These are phyloP conservation scores for Podospora fimiseda DNA, from an alignment of 495 filamentous ascomycete genomes.

Conservation along the genomic window DNA sequence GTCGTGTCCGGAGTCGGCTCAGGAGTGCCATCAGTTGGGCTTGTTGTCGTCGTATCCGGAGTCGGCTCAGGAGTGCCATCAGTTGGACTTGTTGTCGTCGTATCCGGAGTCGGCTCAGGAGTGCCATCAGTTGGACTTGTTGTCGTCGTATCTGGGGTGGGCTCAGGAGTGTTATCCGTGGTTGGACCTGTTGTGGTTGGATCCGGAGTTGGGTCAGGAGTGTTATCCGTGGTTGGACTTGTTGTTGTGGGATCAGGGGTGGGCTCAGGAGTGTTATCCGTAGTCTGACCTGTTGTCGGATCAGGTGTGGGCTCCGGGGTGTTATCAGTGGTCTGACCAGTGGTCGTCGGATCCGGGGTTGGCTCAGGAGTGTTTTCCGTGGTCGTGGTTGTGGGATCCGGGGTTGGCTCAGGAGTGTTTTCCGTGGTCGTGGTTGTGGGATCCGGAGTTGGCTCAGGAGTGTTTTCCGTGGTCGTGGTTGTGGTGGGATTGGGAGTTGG, in stretches of 20 bases:
- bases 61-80: background rate
- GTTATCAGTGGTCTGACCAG: background rate
- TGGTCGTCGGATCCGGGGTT: background rate
- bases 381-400: background rate
- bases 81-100: background rate
- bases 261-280: background rate
- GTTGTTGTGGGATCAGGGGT: background rate
- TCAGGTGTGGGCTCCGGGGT: background rate
- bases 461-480: background rate
- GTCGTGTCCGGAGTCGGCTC: background rate
- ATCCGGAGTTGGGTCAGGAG: background rate
- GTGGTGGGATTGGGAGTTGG: background rate
- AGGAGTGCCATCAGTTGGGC: background rate
- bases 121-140: too few relatives aligned
- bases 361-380: background rate
- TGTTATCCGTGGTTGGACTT: background rate
- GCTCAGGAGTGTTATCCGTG: background rate
- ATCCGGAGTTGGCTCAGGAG: background rate
- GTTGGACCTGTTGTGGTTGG: background rate
- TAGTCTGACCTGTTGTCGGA: background rate
- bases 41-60: too few relatives aligned
- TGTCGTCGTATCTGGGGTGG: background rate
- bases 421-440: background rate
- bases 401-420: background rate
- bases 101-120: background rate